Base-by-base conservation (phyloP, 805 yeast genomes). In the Lachancea sp. region DNA sequence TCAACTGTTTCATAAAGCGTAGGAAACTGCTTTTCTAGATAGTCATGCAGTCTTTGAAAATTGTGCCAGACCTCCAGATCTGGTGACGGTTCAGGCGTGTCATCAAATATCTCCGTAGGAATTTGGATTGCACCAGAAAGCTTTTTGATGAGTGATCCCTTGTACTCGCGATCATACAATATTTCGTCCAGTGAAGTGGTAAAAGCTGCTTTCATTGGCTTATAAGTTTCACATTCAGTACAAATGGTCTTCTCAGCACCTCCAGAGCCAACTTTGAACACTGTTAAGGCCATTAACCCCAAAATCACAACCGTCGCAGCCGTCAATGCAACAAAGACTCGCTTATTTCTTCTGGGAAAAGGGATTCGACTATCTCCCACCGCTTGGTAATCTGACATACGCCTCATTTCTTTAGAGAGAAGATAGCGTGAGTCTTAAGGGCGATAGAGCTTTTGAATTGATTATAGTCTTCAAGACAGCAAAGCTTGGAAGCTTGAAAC, bases 41-140 rank as follows among this genome's bases (percentile, higher is more conserved):
- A 78, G 4, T 59, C 50, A 44, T 77, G 78, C 45, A 80, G 72
- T 4, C 40, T 21, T 17, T 38, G 36, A 34, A 45, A 45, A n/a
- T 48, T 41, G 20, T 35, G 28, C 34, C 42, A 48, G 1, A 42
- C 41, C 12, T 36, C 28, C 35, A 43, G 22, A 21, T 45, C 44
- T 25, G 38, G 40, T 6, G 48, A 38, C 18, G 49, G 49, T 20
- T 35, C 38, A 7, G 47, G 49, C 9, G 51, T 55, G 26, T 69
- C 71, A 54, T 81, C 88, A 45, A 55, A 68, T 16, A 75, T 64
- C 45, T 72, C 75, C 4, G 87, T 78, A 36, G 75, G 77, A 41
- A 78, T 65, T 51, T 68, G 68, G 25, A 80, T 70, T 1, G 85
- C 80, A 1, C 73, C 76, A 11, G 70, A 54, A 40, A 75, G 63